These are phyloP conservation scores for Lachnellula subtilissima DNA, from an alignment of 2,329 filamentous ascomycete genomes.

Conservation along the genomic window DNA sequence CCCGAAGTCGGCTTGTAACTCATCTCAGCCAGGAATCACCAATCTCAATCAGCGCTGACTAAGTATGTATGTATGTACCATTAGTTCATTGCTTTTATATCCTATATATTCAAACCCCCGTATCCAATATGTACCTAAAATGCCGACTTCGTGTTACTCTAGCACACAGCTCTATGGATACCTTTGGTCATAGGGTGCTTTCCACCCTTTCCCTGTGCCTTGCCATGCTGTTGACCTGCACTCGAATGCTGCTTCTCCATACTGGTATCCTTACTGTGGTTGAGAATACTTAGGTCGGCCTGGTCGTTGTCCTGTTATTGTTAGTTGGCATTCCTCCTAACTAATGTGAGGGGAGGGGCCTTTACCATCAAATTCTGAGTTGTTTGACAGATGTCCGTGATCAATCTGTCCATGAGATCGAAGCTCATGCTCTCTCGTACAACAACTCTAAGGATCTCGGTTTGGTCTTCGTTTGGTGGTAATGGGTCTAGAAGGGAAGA, in stretches of 20 bases:
- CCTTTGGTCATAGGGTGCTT: conserved; percentile 41
- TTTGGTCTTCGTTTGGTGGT: conserved; percentile 56
- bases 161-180: conserved; percentile 46
- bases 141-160: not conserved
- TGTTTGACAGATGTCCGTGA: conserved; percentile 55
- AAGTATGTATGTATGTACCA: too few species aligned
- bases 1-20: too few species aligned
- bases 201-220: conserved; percentile 32
- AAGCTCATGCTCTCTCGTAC: conserved; percentile 63
- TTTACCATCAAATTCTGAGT: conserved; percentile 56
- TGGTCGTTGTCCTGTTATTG: conserved; percentile 17
- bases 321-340: not conserved
- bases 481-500: conserved; percentile 37
- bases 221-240: conserved; percentile 8
- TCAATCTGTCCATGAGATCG: conserved; percentile 60
- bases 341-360: conserved; percentile 30
- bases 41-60: too few species aligned
- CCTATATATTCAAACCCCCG: too few species aligned
- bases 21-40: too few species aligned
- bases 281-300: conserved; percentile 41
- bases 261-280: conserved; percentile 31
- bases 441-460: conserved; percentile 63
- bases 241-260: conserved; percentile 36
- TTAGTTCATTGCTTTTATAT: too few species aligned
- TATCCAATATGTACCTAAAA: too few species aligned